Evolutionary conservation across 805 yeast species (phyloP).

Genomic region (Wickerhamomyces mucosus): DNA sequence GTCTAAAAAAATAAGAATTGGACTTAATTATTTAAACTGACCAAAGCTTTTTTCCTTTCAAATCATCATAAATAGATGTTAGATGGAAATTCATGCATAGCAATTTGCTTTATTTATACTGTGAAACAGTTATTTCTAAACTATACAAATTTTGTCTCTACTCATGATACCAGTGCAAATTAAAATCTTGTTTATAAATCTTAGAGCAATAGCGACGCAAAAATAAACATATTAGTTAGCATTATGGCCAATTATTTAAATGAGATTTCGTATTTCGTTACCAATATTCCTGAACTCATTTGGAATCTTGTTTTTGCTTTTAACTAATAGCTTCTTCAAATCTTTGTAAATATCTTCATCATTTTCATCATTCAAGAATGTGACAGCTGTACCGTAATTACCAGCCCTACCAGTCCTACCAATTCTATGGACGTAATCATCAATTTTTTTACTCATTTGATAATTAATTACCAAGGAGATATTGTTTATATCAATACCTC

Average conservation of each 20-base stretch:
- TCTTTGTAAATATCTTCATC: conserved; percentile 33
- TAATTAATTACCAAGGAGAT: conserved; percentile 80
- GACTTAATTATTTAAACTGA: no score
- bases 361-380: conserved; percentile 68
- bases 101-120: no score
- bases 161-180: no score
- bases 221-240: neutral
- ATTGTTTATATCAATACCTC: conserved; percentile 89
- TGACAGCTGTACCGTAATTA: conserved; percentile 60
- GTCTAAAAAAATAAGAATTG: no score
- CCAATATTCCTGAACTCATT: conserved; percentile 11
- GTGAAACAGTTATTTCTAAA: no score
- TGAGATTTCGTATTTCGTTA: conserved; percentile 2
- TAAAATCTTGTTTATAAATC: no score
- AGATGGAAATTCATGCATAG: no score
- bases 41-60: no score
- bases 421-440: conserved; percentile 83
- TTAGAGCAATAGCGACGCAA: no score
- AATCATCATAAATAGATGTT: no score
- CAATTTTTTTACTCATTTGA: conserved; percentile 72
- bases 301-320: conserved; percentile 16
- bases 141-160: no score
- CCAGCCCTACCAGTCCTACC: conserved; percentile 99
- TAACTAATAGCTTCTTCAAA: conserved; percentile 13
- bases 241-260: no score